phyloP scores from a whole-genome alignment of 805 yeast species.

The Kazachstania taianensis region DNA sequence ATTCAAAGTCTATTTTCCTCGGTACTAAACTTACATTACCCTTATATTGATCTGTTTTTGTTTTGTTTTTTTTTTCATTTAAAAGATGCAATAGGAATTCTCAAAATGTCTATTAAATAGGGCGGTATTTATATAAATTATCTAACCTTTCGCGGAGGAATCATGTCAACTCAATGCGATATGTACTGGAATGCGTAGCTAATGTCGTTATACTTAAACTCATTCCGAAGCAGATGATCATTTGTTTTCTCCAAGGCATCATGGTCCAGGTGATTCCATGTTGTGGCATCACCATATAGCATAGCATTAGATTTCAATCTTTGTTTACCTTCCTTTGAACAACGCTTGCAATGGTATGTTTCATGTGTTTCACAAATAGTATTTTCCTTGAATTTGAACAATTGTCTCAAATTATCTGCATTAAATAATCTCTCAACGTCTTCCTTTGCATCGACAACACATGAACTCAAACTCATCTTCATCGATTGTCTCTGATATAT shows the following conservation, averaged over 20 bases:
- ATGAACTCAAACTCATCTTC: constrained; percentile 84
- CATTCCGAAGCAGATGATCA: constrained; percentile 71
- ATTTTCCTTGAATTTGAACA: constrained; percentile 58
- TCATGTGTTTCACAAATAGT: constrained; percentile 88
- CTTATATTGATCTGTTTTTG: too few species aligned
- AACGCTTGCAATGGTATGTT: constrained; percentile 79
- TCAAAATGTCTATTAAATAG: not conserved
- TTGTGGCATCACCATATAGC: constrained; percentile 94
- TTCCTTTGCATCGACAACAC: constrained; percentile 93
- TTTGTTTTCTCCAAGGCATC: constrained; percentile 53
- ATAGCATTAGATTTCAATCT: constrained; percentile 61
- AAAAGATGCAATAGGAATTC: not conserved
- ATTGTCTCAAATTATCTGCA: constrained; percentile 63
- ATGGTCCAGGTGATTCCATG: constrained; percentile 87
- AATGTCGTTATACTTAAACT: constrained; percentile 55
- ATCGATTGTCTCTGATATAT: constrained; percentile 92
- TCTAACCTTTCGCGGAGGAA: not conserved
- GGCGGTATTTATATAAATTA: not conserved
- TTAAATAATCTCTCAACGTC: constrained; percentile 90
- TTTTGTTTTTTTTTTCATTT: not conserved
- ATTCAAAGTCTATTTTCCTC: not conserved
- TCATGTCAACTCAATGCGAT: constrained; percentile 44
- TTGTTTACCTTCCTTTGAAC: constrained; percentile 51
- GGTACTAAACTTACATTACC: too few species aligned
- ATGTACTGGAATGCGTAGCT: constrained; percentile 88